phyloP scores from a whole-genome alignment of 228 moss, liverwort and hornwort species.

The Sphagnum magellanicum region DNA sequence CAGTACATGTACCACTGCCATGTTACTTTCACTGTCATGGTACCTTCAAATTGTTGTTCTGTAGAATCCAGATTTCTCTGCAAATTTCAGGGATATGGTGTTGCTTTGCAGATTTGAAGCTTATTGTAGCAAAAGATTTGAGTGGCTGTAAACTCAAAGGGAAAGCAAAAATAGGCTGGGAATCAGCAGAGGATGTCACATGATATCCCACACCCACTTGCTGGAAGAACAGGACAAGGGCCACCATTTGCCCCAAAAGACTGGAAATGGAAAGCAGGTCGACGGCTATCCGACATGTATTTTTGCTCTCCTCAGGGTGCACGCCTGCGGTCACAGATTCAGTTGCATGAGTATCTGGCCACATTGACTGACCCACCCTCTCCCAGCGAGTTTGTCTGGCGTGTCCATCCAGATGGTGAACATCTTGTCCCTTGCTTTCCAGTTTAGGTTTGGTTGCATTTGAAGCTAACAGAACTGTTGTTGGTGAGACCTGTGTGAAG shows the following conservation, averaged over 20 bases:
- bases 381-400: conserved; percentile 1
- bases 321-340: not conserved
- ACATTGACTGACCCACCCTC: not conserved
- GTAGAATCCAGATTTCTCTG: too few relatives aligned
- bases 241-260: not conserved
- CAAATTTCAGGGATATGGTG: too few relatives aligned
- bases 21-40: too few relatives aligned
- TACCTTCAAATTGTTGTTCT: too few relatives aligned
- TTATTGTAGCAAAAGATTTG: too few relatives aligned
- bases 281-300: not conserved
- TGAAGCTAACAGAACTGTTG: too few relatives aligned
- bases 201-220: not conserved
- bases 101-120: too few relatives aligned
- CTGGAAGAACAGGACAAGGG: not conserved
- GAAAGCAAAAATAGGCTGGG: too few relatives aligned
- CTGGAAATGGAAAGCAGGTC: conserved; percentile 2
- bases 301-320: not conserved
- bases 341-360: not conserved
- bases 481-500: too few relatives aligned
- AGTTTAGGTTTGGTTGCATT: too few relatives aligned
- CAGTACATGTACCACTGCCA: too few relatives aligned
- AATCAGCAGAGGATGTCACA: not conserved
- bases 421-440: not conserved
- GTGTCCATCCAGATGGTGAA: conserved; percentile 1
- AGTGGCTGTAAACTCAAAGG: too few relatives aligned